Evolutionary conservation across 2,329 filamentous ascomycete genomes (phyloP).

Genomic region (Kalmusia sp.): DNA sequence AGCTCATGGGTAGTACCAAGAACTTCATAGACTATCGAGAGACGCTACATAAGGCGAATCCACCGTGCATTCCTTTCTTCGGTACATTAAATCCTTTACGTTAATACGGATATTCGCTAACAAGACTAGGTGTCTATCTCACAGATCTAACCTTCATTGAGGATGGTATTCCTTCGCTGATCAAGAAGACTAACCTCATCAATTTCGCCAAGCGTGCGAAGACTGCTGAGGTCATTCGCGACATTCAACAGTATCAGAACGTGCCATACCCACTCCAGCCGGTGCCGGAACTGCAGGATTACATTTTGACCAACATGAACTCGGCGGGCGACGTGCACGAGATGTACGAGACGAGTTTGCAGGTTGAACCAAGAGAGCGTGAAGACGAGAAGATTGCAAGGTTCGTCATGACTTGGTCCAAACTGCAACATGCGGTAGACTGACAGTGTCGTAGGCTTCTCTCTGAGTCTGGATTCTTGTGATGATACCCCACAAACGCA

Average conservation of each 20-base stretch:
- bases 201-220: slow-evolving; percentile 99
- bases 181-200: slow-evolving; percentile 95
- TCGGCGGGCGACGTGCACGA: slow-evolving; percentile 95
- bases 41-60: slow-evolving; percentile 88
- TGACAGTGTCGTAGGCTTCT: slow-evolving; percentile 52
- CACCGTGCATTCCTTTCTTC: slow-evolving; percentile 97
- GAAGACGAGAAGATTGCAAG: slow-evolving; percentile 99
- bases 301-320: slow-evolving; percentile 96
- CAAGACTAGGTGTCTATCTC: slow-evolving; percentile 79
- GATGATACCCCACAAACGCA: slow-evolving; percentile 48
- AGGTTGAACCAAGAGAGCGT: slow-evolving; percentile 90
- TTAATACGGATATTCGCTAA: slow-evolving; percentile 21
- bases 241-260: slow-evolving; percentile 98
- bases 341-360: slow-evolving; percentile 98
- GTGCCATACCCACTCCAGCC: slow-evolving; percentile 92
- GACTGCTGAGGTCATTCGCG: slow-evolving; percentile 96
- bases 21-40: slow-evolving; percentile 98
- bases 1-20: slow-evolving; percentile 95
- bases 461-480: slow-evolving; percentile 63
- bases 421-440: slow-evolving; percentile 15
- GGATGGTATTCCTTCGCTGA: slow-evolving; percentile 93
- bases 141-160: slow-evolving; percentile 99
- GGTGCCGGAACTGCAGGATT: slow-evolving; percentile 92
- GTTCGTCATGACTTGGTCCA: slow-evolving; percentile 57
- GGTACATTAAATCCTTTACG: slow-evolving; percentile 62